A percentile compares a stretch with the other conserved stretches of the same genome.
Evolutionary conservation across 1,284 basidiomycete genomes (phyloP).

Genomic region (Schizopora paradoxa): DNA sequence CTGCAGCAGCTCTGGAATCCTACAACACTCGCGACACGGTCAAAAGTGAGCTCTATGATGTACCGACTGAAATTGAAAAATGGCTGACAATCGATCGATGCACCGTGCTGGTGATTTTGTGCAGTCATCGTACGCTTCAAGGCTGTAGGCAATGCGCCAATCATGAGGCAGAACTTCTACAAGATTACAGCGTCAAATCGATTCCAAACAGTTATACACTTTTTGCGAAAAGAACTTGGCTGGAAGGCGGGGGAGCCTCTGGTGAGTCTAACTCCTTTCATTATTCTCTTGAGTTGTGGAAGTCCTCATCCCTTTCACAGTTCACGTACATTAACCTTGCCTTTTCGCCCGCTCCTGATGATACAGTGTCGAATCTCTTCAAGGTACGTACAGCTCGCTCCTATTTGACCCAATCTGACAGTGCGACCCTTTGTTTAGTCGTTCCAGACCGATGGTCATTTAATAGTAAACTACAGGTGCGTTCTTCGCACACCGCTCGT

Average conservation of each 20-base stretch:
- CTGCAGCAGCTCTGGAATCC: conserved; percentile 67
- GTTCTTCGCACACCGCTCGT: conserved; percentile 20
- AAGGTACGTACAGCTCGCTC: conserved; percentile 34
- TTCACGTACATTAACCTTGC: conserved; percentile 99
- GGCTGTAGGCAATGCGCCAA: conserved; percentile 96
- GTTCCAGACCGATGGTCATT: conserved; percentile 87
- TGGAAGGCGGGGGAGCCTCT: conserved; percentile 86
- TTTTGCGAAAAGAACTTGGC: conserved; percentile 84
- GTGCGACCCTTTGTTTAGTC: conserved; percentile 44
- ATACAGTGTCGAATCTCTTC: conserved; percentile 86
- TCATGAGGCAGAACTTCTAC: conserved; percentile 99
- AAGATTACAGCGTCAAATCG: conserved; percentile 94
- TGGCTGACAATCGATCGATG: not conserved
- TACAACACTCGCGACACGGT: conserved; percentile 82
- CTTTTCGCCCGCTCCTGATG: conserved; percentile 91
- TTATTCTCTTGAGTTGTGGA: conserved; percentile 2
- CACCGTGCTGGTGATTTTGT: not conserved
- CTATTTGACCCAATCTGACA: conserved; percentile 4
- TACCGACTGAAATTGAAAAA: not conserved
- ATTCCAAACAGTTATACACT: conserved; percentile 94
- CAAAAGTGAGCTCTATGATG: conserved; percentile 52
- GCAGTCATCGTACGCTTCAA: conserved; percentile 96
- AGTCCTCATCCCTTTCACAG: conserved; percentile 37
- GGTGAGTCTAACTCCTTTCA: conserved; percentile 43
- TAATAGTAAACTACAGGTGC: conserved; percentile 95